Evolutionary conservation across 371 early-diverging fungal species (phyloP), one percentile per base, ranked within the genome.

Genomic region (Mortierella sp.): DNA sequence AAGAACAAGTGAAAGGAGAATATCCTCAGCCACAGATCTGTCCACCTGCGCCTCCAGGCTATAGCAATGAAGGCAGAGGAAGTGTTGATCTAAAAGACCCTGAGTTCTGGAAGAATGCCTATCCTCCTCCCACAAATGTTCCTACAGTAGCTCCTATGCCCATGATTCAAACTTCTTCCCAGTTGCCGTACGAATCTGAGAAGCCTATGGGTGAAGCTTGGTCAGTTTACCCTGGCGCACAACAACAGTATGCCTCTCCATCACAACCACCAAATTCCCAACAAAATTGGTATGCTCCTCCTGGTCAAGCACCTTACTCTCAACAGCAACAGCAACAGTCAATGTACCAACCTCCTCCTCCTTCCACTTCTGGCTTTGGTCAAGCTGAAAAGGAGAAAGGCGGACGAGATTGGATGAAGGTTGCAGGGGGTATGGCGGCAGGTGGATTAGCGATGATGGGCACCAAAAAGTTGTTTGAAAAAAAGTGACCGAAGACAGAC

Each of bases 401-500:
- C 17, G 71, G 66, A 51, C 47, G 40, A 13, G 76, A 76, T 28
- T 76, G 76, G 76, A 70, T 70, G 76, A 70, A 76, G 60, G 28
- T 76, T 12, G 76, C 76, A 12, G 76, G 76, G 26, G 71, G 76
- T 22, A 49, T 70, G 51, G 76, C 76, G 7, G 76, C 76, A 29
- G 76, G 76, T 13, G 76, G 76, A 17, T n/a, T 76, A 19, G 70
- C 76, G n/a, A 19, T 76, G 6, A 63, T 56, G 8, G 76, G 76
- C 0, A 56, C 70, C 64, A 76, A 70, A 43, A 76, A 70, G 54
- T 17, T 76, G 57, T 66, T 76, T 62, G 75, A 57, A 12, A 61
- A 49, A 32, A 49, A 32, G 55, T 75, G 13, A 75, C 69, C 12
- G 69, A 64, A n/a, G 59, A 73, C 53, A 67, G 67, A 55, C n/a